Percentiles rank a stretch among this genome's conserved stretches.
These are phyloP conservation scores for Skeletonema potamos DNA, from an alignment of 108 stramenopile genomes.

Conservation along the genomic window DNA sequence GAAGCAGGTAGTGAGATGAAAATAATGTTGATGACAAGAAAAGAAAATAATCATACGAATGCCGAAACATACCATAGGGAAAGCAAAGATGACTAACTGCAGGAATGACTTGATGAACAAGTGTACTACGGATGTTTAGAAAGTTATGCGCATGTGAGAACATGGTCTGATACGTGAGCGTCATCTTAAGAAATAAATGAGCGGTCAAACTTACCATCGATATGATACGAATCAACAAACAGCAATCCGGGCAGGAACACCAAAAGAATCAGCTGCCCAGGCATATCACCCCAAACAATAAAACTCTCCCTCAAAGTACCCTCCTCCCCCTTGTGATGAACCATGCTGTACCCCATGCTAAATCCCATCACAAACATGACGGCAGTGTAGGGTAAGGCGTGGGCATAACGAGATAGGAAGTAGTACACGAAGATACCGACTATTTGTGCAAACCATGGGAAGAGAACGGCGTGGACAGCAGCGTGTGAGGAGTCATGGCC, in stretches of 20 bases:
- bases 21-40: background rate
- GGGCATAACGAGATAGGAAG: constrained; percentile 19
- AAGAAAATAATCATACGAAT: no score
- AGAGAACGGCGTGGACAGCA: constrained; percentile 26
- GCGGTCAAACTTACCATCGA: background rate
- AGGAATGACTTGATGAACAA: constrained; percentile 50
- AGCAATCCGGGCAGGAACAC: constrained; percentile 82
- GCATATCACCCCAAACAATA: background rate
- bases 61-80: constrained; percentile 60
- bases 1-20: background rate
- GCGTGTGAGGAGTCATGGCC: no score
- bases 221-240: constrained; percentile 52
- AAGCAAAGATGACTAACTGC: constrained; percentile 82
- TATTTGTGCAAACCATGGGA: constrained; percentile 41
- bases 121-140: no score
- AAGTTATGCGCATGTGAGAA: no score
- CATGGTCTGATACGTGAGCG: no score
- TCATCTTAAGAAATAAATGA: no score
- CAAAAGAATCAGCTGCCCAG: constrained; percentile 55
- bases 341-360: background rate
- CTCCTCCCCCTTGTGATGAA: background rate
- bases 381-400: constrained; percentile 24
- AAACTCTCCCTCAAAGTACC: no score
- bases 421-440: constrained; percentile 32
- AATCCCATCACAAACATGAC: constrained; percentile 16